phyloP scores from a whole-genome alignment of 2,329 filamentous ascomycete genomes.

The Aspergillus vadensis region DNA sequence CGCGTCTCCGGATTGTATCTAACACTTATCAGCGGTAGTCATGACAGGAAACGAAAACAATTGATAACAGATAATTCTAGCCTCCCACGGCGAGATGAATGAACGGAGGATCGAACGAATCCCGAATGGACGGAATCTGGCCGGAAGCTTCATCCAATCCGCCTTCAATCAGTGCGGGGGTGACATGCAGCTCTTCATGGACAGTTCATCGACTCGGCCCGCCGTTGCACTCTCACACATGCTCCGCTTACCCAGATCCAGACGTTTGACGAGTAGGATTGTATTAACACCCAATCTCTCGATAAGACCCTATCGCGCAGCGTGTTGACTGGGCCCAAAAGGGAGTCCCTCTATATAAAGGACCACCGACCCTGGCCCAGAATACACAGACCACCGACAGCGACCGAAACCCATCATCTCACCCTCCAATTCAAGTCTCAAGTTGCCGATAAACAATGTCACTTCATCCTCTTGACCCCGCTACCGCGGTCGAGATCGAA shows the following conservation, averaged over 20 bases:
- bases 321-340: not conserved
- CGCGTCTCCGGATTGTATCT: too few relatives aligned
- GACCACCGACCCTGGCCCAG: not conserved
- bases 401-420: not conserved
- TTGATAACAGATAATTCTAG: too few relatives aligned
- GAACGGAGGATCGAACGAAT: too few relatives aligned
- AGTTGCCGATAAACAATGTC: not conserved
- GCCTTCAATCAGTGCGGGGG: not conserved
- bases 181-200: not conserved
- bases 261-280: not conserved
- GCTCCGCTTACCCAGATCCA: too few relatives aligned
- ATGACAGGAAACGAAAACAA: too few relatives aligned
- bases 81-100: too few relatives aligned
- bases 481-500: not conserved
- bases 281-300: not conserved
- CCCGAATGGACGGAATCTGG: too few relatives aligned
- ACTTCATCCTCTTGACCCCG: not conserved
- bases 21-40: too few relatives aligned
- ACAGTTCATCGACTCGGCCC: not conserved
- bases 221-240: too few relatives aligned
- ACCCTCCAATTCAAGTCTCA: not conserved
- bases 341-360: not conserved
- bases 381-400: not conserved
- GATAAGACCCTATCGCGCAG: not conserved
- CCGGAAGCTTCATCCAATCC: too few relatives aligned